Conservation (phyloP, 73 alveolate species). For the Breviolum minutum region DNA sequence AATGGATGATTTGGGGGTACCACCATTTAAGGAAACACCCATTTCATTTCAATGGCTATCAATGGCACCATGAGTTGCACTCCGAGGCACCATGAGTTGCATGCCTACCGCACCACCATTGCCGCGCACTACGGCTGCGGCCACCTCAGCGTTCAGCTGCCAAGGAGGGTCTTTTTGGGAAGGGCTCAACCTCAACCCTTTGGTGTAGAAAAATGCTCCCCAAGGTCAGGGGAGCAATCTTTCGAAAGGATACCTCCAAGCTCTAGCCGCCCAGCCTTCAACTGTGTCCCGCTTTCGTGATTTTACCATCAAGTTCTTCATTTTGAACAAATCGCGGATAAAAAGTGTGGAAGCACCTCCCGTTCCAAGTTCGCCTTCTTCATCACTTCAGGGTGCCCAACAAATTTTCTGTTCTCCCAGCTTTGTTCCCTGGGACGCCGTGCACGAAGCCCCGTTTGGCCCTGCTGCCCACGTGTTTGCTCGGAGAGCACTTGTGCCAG, state of each 20-base stretch:
- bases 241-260: no score
- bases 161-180: neutral
- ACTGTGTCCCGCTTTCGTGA: no score
- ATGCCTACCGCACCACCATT: constrained; percentile 54
- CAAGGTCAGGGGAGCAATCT: no score
- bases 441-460: constrained; percentile 67
- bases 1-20: no score
- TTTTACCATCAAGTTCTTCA: no score
- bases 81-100: constrained; percentile 56
- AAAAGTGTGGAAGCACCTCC: no score
- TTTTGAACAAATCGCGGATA: no score
- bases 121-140: constrained; percentile 94
- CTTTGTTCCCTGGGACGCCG: neutral
- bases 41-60: no score
- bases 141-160: constrained; percentile 18
- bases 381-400: neutral
- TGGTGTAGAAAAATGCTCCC: no score
- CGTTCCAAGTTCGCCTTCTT: neutral
- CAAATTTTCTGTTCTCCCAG: neutral
- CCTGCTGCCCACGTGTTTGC: constrained; percentile 90
- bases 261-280: no score
- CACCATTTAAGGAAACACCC: no score
- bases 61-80: neutral
- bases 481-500: constrained; percentile 90
- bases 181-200: no score